Conservation (phyloP, 2,329 filamentous ascomycete species). For the Ophiosphaerella narmari region DNA sequence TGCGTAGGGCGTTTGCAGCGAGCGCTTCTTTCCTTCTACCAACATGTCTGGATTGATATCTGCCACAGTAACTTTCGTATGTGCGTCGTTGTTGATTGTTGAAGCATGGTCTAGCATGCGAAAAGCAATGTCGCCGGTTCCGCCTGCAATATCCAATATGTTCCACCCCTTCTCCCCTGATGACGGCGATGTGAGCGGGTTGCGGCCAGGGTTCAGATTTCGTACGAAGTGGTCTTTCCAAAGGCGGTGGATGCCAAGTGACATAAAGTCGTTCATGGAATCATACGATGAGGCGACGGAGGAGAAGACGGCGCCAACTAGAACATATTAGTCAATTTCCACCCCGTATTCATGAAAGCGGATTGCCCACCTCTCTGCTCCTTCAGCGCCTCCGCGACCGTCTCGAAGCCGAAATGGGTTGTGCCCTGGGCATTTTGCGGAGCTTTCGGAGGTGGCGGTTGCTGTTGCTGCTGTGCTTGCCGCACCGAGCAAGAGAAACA, state of each 20-base stretch:
- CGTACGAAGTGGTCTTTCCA: slow-evolving; percentile 99
- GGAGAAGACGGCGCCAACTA: slow-evolving; percentile 87
- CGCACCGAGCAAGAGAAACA: slow-evolving; percentile 58
- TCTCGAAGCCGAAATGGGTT: slow-evolving; percentile 92
- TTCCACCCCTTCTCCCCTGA: slow-evolving; percentile 57
- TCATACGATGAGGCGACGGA: slow-evolving; percentile 95
- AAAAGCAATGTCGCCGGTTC: slow-evolving; percentile 97
- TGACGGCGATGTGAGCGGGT: slow-evolving; percentile 50
- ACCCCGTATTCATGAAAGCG: neutral
- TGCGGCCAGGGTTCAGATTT: slow-evolving; percentile 79
- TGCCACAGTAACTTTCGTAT: slow-evolving; percentile 84
- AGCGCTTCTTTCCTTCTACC: slow-evolving; percentile 80
- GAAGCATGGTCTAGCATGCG: slow-evolving; percentile 90
- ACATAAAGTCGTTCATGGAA: slow-evolving; percentile 99
- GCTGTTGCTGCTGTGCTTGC: slow-evolving; percentile 45
- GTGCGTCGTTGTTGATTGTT: slow-evolving; percentile 75
- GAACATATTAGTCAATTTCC: slow-evolving; percentile 28
- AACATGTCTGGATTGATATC: slow-evolving; percentile 98
- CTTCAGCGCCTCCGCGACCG: slow-evolving; percentile 80
- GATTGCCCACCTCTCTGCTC: slow-evolving; percentile 61
- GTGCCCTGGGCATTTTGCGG: slow-evolving; percentile 57
- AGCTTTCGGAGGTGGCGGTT: slow-evolving; percentile 42
- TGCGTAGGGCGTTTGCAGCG: slow-evolving; percentile 65
- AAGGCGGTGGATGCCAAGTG: slow-evolving; percentile 90
- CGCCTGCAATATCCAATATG: slow-evolving; percentile 95